Evolutionary conservation across 805 yeast species (phyloP), one percentile per base, ranked within the genome.

Genomic region (Hyphopichia homilentoma): DNA sequence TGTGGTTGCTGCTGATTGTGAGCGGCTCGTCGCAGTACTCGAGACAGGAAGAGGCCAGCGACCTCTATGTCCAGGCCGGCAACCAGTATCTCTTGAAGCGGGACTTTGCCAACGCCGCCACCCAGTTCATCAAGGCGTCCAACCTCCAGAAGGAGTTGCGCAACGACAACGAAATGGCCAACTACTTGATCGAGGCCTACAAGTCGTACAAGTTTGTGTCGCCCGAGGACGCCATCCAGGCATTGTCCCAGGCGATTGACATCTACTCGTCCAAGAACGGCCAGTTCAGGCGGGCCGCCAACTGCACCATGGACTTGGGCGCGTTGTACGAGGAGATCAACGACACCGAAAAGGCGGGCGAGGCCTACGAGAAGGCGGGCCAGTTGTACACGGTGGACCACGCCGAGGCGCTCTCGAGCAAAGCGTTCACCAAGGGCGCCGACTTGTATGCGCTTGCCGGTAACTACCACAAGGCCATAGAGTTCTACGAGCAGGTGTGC

Each of bases 361-460:
- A 70, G 34, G 77, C 88, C 18, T 90, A 83, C 54, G 95, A 88
- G 52, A 84, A 82, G 48, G 96, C 98, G 7, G 96, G 96, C 25
- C 97, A 93, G 51, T 93, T 96, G 89, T 89, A 83, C 54, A 75
- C 78, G 34, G 86, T 90, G 40, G 99, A 93, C 60, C 89, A 87
- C 37, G 97, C 97, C 0, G 83, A 82, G 41, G 95, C 97, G 6
- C 57, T 90, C 35, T 77, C 95, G 16, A 88, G 81, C 61, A 93
- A 93, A 64, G 89, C 94, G 16, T 84, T 75, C 44, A 65, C 90
- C 43, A 87, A 87, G 57, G 83, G 88, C 42, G 97, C 97, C 2
- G 97, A 93, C 53, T 68, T 93, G 45, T 73, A 80, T 33, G 95
- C 96, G 12, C 43, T 59, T 18, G 45, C 59, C 14, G 89, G 81